A percentile compares a stretch with the other conserved stretches of the same genome.
These are phyloP conservation scores for Rhizophagus clarus DNA, from an alignment of 192 early-diverging fungal species.

Conservation along the genomic window DNA sequence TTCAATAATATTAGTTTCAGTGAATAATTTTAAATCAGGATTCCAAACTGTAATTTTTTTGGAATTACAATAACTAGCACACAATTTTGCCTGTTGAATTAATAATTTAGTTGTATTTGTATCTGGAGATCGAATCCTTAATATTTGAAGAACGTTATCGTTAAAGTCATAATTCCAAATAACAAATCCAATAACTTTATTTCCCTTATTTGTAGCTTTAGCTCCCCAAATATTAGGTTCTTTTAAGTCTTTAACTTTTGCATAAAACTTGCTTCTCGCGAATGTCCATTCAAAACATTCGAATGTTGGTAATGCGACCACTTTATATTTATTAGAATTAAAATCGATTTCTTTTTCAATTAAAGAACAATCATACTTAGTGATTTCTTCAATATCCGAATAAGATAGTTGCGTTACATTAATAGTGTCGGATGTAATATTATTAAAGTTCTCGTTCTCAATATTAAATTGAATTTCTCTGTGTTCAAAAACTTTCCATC, in stretches of 20 bases:
- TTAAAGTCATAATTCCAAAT: constrained; percentile 11
- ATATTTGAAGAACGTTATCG: not conserved
- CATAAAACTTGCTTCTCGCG: not conserved
- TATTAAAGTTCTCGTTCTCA: not conserved
- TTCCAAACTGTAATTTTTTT: constrained; percentile 22
- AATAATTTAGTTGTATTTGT: not conserved
- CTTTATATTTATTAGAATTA: not conserved
- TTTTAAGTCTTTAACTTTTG: not conserved
- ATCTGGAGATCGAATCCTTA: constrained; percentile 14
- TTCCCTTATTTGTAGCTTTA: not conserved
- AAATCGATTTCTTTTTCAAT: constrained; percentile 1
- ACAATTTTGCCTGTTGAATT: not conserved
- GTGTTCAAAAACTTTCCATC: constrained; percentile 12
- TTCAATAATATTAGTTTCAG: not conserved
- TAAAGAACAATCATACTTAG: constrained; percentile 8
- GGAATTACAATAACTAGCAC: constrained; percentile 1
- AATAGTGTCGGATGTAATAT: not conserved
- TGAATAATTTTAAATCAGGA: constrained; percentile 14
- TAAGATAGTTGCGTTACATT: not conserved
- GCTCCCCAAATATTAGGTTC: constrained; percentile 2
- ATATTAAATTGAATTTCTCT: constrained; percentile 22
- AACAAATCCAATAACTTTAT: not conserved
- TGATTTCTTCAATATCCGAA: not conserved
- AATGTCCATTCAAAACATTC: constrained; percentile 5
- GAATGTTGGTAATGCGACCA: not conserved